Evolutionary conservation across 129 eudicot genomes (phyloP), one percentile per base, ranked within the genome.

Genomic region (Artemisia annua): DNA sequence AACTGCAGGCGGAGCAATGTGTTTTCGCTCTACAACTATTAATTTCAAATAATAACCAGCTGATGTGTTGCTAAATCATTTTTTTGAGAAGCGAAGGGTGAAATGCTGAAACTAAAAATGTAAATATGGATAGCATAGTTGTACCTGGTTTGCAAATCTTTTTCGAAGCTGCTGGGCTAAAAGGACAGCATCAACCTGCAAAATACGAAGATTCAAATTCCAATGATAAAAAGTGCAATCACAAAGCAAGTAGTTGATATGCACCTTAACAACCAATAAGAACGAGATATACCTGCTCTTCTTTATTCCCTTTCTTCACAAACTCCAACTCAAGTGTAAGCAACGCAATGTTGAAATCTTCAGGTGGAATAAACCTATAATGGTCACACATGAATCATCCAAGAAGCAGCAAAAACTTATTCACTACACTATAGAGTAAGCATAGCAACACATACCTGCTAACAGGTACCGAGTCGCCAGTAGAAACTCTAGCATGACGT

Each of bases 281-380:
- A 69, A 35, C 18, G 60, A 55, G 50, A 30, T 63, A 48, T 67
- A 85, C 98, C 80, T 86, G 89, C 71, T 95, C 99, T 14, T 91
- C 97, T 85, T 79, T 95, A 48, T 70, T 81, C 73, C 91, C 99
- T 71, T 80, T 95, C 66, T 91, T 88, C 18, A 88, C 90, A 63
- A 88, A 95, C 77, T 95, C 97, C 83, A 95, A 80, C 71, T 90
- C 99, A 11, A 95, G 87, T 57, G 89, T 90, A 69, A 95, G 96
- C 84, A 95, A 72, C 0, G 97, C 96, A 63, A 91, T 83, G 80
- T 85, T 85, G 75, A 85, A 90, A 81, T 81, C 73, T 54, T 90
- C 96, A 55, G 99, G 97, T 59, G 96, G 97, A 57, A 70, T 39
- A 73, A 87, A 93, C 80, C 98, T 93, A 77, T 7, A 80, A 61